Evolutionary conservation across 495 filamentous ascomycete genomes (phyloP), one percentile per base, ranked within the genome.

Genomic region (Talaromyces stipitatus): DNA sequence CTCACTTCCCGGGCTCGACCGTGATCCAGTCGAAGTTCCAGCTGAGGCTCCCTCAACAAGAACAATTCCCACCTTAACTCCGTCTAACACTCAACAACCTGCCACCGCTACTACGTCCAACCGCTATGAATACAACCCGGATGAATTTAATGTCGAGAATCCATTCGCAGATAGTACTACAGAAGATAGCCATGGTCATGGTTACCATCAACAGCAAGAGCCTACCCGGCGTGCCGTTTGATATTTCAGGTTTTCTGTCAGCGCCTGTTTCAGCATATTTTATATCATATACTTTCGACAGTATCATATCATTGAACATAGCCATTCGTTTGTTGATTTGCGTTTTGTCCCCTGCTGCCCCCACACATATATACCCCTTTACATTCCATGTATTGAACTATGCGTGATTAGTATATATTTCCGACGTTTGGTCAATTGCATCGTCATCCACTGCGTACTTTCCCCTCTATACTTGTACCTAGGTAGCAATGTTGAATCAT

Each of bases 131-230:
- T 76, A 76, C 54, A 70, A 69, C n/a, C 62, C 75, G 14, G 69
- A 69, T 51, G 73, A 75, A 54, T 75, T 71, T 58, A 67, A 72
- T 48, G 73, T 76, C 45, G 72, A 73, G 60, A 75, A 78, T 46
- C 75, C 75, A 4, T 78, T 76, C 41, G 75, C 73, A 3, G 75
- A 78, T 60, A 65, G 63, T 32, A 14, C 36, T 3, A 30, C 28
- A 11, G 51, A 38, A 23, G 11, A 54, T 41, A 28, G 11, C n/a
- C 52, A 26, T n/a, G 45, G 20, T 12, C 9, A n/a, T 2, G 45
- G 30, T 12, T 7, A 48, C 45, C 20, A 48, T 8, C 18, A 48
- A 6, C 45, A 27, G 3, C 45, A 23, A 14, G 24, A 48, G 24
- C 9, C 24, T n/a, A 24, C 45, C n/a, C 45, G 45, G 24, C 45